Evolutionary conservation across 768 basidiomycete species (phyloP).

Genomic region (Boletus sp.): DNA sequence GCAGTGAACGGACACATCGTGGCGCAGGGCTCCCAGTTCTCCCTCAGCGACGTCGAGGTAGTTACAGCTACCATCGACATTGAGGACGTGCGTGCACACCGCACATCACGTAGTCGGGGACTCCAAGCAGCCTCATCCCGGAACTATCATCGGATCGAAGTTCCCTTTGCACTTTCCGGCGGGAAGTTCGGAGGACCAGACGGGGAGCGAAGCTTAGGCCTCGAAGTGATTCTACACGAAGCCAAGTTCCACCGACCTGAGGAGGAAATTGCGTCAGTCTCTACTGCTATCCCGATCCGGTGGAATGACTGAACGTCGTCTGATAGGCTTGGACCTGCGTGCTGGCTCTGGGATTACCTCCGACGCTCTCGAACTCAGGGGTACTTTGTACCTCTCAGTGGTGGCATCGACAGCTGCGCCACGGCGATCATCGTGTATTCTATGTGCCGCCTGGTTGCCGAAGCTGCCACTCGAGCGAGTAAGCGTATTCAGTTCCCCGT

Average conservation of each 20-base stretch:
- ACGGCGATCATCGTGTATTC: constrained; percentile 95
- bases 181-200: constrained; percentile 68
- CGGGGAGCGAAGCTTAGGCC: constrained; percentile 46
- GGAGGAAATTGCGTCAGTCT: constrained; percentile 92
- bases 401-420: constrained; percentile 97
- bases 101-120: constrained; percentile 78
- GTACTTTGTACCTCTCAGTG: constrained; percentile 93
- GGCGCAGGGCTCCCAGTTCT: constrained; percentile 97
- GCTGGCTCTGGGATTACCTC: constrained; percentile 99
- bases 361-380: constrained; percentile 91
- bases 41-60: constrained; percentile 93
- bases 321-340: constrained; percentile 87
- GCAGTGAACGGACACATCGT: constrained; percentile 90
- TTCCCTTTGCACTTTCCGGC: constrained; percentile 73
- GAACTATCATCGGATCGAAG: constrained; percentile 78
- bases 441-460: constrained; percentile 90
- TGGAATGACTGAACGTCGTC: not conserved
- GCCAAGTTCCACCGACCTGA: constrained; percentile 77
- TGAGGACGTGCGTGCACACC: constrained; percentile 92
- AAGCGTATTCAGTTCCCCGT: constrained; percentile 16
- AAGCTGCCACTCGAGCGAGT: constrained; percentile 77
- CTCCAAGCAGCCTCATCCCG: constrained; percentile 84
- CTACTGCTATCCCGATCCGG: not conserved
- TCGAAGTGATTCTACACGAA: constrained; percentile 44
- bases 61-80: constrained; percentile 95